Conservation (phyloP, 306 rosid species). For the Fragaria vesca region DNA sequence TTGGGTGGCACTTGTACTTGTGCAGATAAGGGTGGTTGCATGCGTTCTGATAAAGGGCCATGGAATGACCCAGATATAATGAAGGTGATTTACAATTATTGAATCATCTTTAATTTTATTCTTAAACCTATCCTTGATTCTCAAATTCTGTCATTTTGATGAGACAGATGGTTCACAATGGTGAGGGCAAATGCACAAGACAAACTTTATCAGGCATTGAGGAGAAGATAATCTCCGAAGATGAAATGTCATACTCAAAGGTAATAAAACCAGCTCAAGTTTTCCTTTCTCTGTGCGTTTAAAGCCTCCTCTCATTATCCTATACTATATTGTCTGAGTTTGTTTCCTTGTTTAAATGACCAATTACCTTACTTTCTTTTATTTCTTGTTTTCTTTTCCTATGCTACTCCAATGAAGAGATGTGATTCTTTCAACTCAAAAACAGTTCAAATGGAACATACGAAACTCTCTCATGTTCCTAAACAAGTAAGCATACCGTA, state of each 20-base stretch:
- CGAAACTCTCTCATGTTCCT: slow-evolving; percentile 29
- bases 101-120: not conserved
- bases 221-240: slow-evolving; percentile 69
- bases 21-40: slow-evolving; percentile 92
- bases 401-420: slow-evolving; percentile 32
- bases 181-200: slow-evolving; percentile 54
- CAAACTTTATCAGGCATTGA: slow-evolving; percentile 39
- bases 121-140: not conserved
- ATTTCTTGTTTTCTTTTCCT: not conserved
- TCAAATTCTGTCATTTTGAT: slow-evolving; percentile 23
- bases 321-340: not conserved
- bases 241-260: slow-evolving; percentile 41
- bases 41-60: slow-evolving; percentile 95
- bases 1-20: slow-evolving; percentile 92
- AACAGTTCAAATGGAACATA: slow-evolving; percentile 24
- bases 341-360: not conserved
- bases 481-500: slow-evolving; percentile 45
- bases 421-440: slow-evolving; percentile 48
- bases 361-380: not conserved
- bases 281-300: not conserved
- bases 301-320: not conserved
- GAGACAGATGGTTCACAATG: slow-evolving; percentile 82
- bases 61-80: slow-evolving; percentile 85
- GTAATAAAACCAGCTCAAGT: slow-evolving; percentile 24
- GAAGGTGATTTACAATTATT: slow-evolving; percentile 47